Evolutionary conservation across 2,329 filamentous ascomycete species (phyloP), one percentile per base, ranked within the genome.

Genomic region (Ceratocystis cubensis): DNA sequence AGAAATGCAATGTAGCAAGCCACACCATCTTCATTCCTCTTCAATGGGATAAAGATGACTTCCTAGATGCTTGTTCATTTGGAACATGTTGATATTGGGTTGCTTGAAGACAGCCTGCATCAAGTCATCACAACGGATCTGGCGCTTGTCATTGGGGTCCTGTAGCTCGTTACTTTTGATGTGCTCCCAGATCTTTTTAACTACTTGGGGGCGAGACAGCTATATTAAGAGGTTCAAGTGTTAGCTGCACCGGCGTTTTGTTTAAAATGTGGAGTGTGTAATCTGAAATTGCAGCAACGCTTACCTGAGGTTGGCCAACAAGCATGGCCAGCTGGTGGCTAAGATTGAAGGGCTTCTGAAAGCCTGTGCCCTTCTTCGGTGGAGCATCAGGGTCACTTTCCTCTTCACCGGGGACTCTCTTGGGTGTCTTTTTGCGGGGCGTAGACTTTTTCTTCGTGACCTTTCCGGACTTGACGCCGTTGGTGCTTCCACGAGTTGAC

Each of bases 1-100:
- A n/a, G 10, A 25, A 61, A 46, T n/a, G 65, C 65, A 37, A 64
- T 25, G 20, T 15, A 22, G 20, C 20, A 5, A 65, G 64, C 30
- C 53, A 3, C 3, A 2, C 30, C n/a, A n/a, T 53, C 15, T 8
- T 68, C 74, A 73, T 67, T 76, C 85, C 75, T 94, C 91, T 65
- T 93, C 91, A 61, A 89, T 82, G 1, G 88, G 89, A 73, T 96
- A 96, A 48, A 97, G 80, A 73, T 97, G 93, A 74, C 88, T 87
- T 69, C 89, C 91, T 10, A 97, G 84, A 17, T 96, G 84, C 80
- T 96, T 96, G 80, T 96, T 97, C 93, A 99, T 97, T 71, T 91
- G 92, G 76, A 99, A 99, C 94, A 99, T 99, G 76, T 97, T 91
- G 63, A 99, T 88, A 72, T 84, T 89, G 72, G 91, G 85, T 73